Percentiles rank a stretch among this genome's conserved stretches.
Evolutionary conservation across 257 asterid species (phyloP).

Genomic region (Mentha longifolia): DNA sequence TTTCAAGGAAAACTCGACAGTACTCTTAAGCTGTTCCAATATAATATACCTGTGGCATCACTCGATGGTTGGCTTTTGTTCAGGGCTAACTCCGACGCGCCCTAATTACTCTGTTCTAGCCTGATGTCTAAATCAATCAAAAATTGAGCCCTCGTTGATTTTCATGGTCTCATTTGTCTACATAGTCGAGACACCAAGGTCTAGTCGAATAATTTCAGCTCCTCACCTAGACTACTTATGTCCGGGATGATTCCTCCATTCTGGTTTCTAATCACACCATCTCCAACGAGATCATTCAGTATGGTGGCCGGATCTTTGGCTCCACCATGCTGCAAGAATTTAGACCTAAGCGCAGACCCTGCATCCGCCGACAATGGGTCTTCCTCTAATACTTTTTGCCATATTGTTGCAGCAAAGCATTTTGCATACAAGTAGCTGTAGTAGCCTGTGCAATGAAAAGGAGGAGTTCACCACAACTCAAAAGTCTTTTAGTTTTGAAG

Average conservation of each 20-base stretch:
- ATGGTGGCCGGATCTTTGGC: slow-evolving; percentile 83
- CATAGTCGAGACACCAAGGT: background rate
- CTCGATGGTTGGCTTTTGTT: background rate
- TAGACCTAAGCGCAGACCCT: slow-evolving; percentile 76
- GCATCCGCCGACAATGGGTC: slow-evolving; percentile 79
- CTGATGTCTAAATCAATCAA: background rate
- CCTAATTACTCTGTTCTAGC: background rate
- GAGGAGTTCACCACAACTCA: background rate
- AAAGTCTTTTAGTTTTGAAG: background rate
- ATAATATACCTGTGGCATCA: no score
- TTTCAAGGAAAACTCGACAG: no score
- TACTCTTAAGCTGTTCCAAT: no score
- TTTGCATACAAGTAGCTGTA: slow-evolving; percentile 95
- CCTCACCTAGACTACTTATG: slow-evolving; percentile 63
- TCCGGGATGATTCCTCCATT: slow-evolving; percentile 79
- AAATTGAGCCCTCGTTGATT: background rate
- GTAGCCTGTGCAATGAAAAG: slow-evolving; percentile 58
- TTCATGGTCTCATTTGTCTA: background rate
- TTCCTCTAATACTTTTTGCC: slow-evolving; percentile 72
- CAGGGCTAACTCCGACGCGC: background rate
- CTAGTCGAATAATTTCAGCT: slow-evolving; percentile 55
- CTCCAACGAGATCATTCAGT: slow-evolving; percentile 74
- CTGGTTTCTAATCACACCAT: slow-evolving; percentile 42
- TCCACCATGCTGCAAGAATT: slow-evolving; percentile 88
- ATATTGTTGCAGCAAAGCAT: slow-evolving; percentile 85